These are phyloP conservation scores for Penicillium brevicompactum DNA, from an alignment of 2,329 filamentous ascomycete genomes.

Conservation along the genomic window DNA sequence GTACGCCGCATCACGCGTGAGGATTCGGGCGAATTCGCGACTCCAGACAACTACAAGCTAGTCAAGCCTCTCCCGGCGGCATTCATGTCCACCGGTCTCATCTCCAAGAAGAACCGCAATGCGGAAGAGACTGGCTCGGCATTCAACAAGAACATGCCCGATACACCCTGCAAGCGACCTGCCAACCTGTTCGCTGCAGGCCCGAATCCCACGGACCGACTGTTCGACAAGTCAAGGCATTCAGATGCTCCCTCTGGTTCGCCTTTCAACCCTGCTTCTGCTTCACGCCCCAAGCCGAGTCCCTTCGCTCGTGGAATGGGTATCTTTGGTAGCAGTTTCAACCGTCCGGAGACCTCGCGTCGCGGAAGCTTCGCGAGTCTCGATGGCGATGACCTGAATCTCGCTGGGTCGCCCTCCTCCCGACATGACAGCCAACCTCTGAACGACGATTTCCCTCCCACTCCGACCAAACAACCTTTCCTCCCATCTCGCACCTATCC, in stretches of 20 bases:
- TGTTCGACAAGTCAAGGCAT: constrained; percentile 64
- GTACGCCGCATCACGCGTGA: constrained; percentile 50
- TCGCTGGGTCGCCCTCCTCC: constrained; percentile 59
- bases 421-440: constrained; percentile 59
- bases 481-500: constrained; percentile 41
- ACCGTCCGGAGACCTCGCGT: constrained; percentile 52
- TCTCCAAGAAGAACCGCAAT: constrained; percentile 91
- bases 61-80: constrained; percentile 77
- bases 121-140: constrained; percentile 63
- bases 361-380: constrained; percentile 77
- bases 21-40: constrained; percentile 64
- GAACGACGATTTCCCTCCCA: constrained; percentile 82
- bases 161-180: constrained; percentile 94
- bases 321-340: constrained; percentile 62
- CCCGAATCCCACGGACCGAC: constrained; percentile 58
- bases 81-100: constrained; percentile 90
- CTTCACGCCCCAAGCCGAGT: constrained; percentile 63
- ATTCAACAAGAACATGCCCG: constrained; percentile 73
- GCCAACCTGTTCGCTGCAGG: constrained; percentile 69
- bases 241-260: constrained; percentile 80
- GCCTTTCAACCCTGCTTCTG: constrained; percentile 69
- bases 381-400: constrained; percentile 72
- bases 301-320: constrained; percentile 67
- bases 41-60: constrained; percentile 74
- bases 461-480: constrained; percentile 73